Base-by-base conservation (phyloP, 306 rosid species). In the Calophaca sinica region DNA sequence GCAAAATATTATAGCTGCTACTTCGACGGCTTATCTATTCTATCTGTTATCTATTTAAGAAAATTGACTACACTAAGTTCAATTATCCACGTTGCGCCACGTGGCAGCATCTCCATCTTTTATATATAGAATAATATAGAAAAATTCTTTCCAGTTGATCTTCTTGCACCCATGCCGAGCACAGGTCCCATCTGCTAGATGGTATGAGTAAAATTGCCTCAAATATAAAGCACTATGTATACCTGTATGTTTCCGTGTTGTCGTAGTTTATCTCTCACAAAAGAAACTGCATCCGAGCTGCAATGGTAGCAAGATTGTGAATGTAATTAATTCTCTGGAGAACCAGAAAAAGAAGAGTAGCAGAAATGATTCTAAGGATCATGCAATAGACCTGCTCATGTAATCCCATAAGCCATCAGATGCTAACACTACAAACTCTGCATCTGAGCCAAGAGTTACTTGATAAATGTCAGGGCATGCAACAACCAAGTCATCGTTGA, bases 351-450 rank as follows among this genome's bases (percentile, higher is more conserved):
- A 45, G 44, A 78, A 76, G 32, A 26, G 70, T 48, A 31, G 64
- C n/a, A 11, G 29, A 81, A 74, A 31, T 54, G 67, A 78, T 58
- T 46, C 58, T 35, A 76, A 62, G 81, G 52, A 59, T 57, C 48
- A 36, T 59, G 68, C 62, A 70, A 45, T 65, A 68, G 61, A 94
- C 96, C 96, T 94, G 82, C 75, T 89, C 78, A 96, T 89, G 88
- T 96, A 96, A 82, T 96, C 99, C 99, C 98, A 96, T 70, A 96
- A 83, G 80, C 99, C 99, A 87, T 96, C 99, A 15, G 99, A 89
- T 75, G 99, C 98, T 81, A 96, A 80, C 53, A 96, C 82, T 68
- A 92, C 5, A 80, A 96, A 96, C 75, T 96, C 99, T 9, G 87
- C 78, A 78, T 90, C 96, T 63, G 86, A 82, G 49, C 83, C 98